These are phyloP conservation scores for Crithidia sp. DNA, from an alignment of 208 protist genomes.

Conservation along the genomic window DNA sequence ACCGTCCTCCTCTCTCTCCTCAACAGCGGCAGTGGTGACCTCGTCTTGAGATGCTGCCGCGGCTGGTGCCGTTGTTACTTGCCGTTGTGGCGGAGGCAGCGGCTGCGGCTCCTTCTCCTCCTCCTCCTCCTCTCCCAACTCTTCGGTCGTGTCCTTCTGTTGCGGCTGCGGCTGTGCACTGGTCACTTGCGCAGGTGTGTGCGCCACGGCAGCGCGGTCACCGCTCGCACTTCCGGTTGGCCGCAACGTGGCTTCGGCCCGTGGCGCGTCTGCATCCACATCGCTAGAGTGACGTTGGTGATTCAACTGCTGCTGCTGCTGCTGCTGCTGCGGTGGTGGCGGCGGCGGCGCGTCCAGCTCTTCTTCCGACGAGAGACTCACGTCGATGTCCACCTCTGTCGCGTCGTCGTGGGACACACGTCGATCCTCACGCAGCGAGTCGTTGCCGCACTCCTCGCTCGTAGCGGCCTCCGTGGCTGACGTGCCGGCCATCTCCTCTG, in stretches of 20 bases:
- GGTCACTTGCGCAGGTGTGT: too few relatives aligned
- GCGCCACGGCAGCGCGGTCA: too few relatives aligned
- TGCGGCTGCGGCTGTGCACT: too few relatives aligned
- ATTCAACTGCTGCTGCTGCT: neutral
- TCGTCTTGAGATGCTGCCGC: neutral
- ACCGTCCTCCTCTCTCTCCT: neutral
- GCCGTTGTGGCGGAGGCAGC: too few relatives aligned
- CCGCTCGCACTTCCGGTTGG: too few relatives aligned
- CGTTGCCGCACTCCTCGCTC: neutral
- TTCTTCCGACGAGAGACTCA: neutral
- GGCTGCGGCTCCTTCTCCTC: neutral
- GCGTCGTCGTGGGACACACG: slow-evolving; percentile 4
- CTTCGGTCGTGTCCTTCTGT: too few relatives aligned
- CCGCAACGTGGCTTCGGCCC: too few relatives aligned
- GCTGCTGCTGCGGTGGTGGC: neutral
- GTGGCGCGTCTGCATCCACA: too few relatives aligned
- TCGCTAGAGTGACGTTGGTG: too few relatives aligned
- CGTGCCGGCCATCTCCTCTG: neutral
- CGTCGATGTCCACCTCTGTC: slow-evolving; percentile 5
- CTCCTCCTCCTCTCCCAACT: neutral
- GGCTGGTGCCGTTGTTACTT: neutral
- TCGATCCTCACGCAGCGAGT: slow-evolving; percentile 1
- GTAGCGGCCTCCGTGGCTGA: neutral
- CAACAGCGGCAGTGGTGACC: neutral
- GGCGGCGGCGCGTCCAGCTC: neutral